phyloP scores from a whole-genome alignment of 2,329 filamentous ascomycete species.

The Diplodia mutila region DNA sequence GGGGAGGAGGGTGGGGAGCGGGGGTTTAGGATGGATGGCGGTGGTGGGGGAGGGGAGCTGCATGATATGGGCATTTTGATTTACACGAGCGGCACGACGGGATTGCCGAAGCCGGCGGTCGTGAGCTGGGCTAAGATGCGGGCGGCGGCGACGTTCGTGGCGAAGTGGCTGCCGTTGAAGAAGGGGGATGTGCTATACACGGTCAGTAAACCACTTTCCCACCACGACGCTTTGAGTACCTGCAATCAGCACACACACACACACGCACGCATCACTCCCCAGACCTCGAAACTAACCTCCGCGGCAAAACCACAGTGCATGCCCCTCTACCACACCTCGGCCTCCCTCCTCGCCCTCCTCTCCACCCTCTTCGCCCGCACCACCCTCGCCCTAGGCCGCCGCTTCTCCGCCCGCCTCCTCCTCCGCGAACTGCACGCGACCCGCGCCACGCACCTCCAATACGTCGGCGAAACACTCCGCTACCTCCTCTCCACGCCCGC shows the following conservation, averaged over 20 bases:
- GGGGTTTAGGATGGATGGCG: constrained; percentile 46
- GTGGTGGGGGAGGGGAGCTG: constrained; percentile 36
- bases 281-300: neutral
- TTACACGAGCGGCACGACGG: constrained; percentile 78
- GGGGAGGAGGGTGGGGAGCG: constrained; percentile 32
- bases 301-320: constrained; percentile 55
- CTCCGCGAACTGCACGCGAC: constrained; percentile 73
- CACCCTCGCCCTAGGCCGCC: constrained; percentile 66
- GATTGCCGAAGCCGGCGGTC: constrained; percentile 70
- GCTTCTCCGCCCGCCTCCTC: constrained; percentile 71
- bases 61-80: constrained; percentile 51
- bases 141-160: constrained; percentile 41
- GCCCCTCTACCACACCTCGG: constrained; percentile 78
- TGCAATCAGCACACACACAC: too few species aligned
- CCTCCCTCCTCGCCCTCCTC: constrained; percentile 62
- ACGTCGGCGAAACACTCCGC: constrained; percentile 76
- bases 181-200: constrained; percentile 68
- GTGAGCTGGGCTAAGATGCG: constrained; percentile 46
- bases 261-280: neutral
- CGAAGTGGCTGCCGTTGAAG: constrained; percentile 42
- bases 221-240: too few species aligned
- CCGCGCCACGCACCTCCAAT: constrained; percentile 71
- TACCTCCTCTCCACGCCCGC: constrained; percentile 72
- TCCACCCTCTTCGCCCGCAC: constrained; percentile 44
- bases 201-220: constrained; percentile 13